Percentiles rank a stretch among this genome's conserved stretches.
Conservation (phyloP, 306 rosid species). For the Pterocarpus macrocarpus region DNA sequence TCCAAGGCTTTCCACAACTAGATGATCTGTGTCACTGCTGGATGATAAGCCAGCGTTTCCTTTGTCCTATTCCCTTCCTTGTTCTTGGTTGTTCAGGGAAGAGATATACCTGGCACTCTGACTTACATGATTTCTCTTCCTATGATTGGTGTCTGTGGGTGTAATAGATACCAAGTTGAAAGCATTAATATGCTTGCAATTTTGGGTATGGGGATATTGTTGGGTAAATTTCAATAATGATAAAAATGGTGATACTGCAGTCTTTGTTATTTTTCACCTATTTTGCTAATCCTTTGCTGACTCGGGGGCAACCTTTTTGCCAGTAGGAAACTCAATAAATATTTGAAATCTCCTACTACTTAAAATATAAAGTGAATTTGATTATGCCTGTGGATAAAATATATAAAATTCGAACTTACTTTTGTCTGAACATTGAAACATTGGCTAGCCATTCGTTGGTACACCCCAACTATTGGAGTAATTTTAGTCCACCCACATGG, state of each 20-base stretch:
- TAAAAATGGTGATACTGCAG: constrained; percentile 22
- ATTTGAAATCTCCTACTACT: no score
- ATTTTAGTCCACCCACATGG: no score
- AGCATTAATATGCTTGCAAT: not conserved
- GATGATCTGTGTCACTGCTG: constrained; percentile 49
- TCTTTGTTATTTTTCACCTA: constrained; percentile 1
- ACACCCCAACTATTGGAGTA: no score
- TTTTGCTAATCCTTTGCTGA: not conserved
- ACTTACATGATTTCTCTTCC: constrained; percentile 47
- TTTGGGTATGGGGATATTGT: no score
- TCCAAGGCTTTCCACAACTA: constrained; percentile 41
- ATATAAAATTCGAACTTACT: no score
- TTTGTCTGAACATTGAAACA: no score
- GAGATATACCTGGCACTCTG: constrained; percentile 42
- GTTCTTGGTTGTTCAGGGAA: not conserved
- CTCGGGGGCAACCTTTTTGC: not conserved
- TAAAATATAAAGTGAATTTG: no score
- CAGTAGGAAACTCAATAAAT: constrained; percentile 6
- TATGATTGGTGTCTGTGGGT: constrained; percentile 49
- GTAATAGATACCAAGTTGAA: constrained; percentile 34
- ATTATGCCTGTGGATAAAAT: no score
- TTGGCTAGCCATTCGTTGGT: no score
- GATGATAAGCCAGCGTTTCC: constrained; percentile 45
- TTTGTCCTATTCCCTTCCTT: constrained; percentile 34
- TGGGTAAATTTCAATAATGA: not conserved